Base-by-base conservation (phyloP, 2,329 filamentous ascomycete species). In the Penicillium vulpinum region DNA sequence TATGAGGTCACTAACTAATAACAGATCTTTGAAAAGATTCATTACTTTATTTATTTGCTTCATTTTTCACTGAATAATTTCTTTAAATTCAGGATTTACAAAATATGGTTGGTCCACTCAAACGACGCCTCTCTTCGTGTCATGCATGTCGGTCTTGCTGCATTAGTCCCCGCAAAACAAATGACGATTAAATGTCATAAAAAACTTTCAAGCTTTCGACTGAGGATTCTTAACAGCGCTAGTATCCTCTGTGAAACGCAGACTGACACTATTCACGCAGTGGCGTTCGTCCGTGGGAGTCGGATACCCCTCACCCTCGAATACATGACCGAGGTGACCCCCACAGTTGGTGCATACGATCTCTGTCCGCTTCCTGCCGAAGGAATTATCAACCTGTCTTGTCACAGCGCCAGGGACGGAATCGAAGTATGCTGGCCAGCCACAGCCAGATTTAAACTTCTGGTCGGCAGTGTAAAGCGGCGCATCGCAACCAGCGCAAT, bases 371-470 rank as follows among this genome's bases (percentile, higher is more conserved):
- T 81, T 73, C 90, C 96, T 96, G 45, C 93, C 93, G 50, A 92
- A 83, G 0, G 86, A 81, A 46, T 77, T 79, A 75, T 99, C 94
- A 62, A 86, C 85, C 69, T 93, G 88, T 60, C 93, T 83, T 35
- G 85, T 90, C 13, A 99, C 91, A 0, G 93, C 93, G 2, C 92
- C 92, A 0, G 94, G 93, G 50, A 99, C 85, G 63, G 89, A 93
- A 76, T 99, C 94, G 73, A 93, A 99, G 78, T 97, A 99, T 13
- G 94, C 94, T 0, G 94, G 94, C 94, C 94, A 99, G 59, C 94
- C 94, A 76, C 94, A 99, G 40, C 92, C 91, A 18, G 90, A 95
- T 75, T 90, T 90, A 83, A 99, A 99, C 76, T 99, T 99, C 78
- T 96, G 92, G 61, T 83, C 83, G 28, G 94, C 92, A 75, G 88